A percentile compares a stretch with the other conserved stretches of the same genome.
Conservation (phyloP, 805 yeast species). For the Candida arabinofermentans region DNA sequence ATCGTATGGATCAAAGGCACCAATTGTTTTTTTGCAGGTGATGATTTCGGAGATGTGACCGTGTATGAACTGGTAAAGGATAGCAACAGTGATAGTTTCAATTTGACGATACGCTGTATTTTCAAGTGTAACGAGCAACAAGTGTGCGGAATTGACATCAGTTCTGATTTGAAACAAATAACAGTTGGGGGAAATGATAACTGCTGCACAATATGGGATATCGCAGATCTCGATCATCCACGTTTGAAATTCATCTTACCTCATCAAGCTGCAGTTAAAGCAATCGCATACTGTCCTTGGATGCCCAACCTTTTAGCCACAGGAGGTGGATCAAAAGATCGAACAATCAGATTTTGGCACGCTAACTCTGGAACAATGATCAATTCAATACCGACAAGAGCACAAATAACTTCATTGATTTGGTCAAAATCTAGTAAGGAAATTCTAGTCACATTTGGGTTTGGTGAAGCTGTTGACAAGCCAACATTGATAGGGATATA, state of each 20-base stretch:
- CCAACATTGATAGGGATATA: constrained; percentile 57
- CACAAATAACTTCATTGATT: constrained; percentile 73
- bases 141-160: constrained; percentile 64
- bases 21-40: constrained; percentile 53
- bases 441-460: constrained; percentile 79
- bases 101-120: constrained; percentile 17
- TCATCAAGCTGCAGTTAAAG: constrained; percentile 87
- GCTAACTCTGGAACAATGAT: constrained; percentile 71
- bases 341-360: constrained; percentile 85
- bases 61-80: constrained; percentile 32
- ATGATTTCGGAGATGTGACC: constrained; percentile 56
- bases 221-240: constrained; percentile 40
- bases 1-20: constrained; percentile 54
- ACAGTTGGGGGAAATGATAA: constrained; percentile 89
- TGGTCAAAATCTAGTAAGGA: constrained; percentile 71
- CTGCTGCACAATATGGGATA: constrained; percentile 73
- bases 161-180: constrained; percentile 46
- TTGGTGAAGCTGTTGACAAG: constrained; percentile 45
- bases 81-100: constrained; percentile 5
- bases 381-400: constrained; percentile 49
- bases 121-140: constrained; percentile 53
- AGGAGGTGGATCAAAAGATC: constrained; percentile 85
- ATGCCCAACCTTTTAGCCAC: constrained; percentile 74
- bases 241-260: constrained; percentile 43
- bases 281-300: constrained; percentile 91